Base-by-base conservation (phyloP, 805 yeast genomes). In the Ogataea philodendri region DNA sequence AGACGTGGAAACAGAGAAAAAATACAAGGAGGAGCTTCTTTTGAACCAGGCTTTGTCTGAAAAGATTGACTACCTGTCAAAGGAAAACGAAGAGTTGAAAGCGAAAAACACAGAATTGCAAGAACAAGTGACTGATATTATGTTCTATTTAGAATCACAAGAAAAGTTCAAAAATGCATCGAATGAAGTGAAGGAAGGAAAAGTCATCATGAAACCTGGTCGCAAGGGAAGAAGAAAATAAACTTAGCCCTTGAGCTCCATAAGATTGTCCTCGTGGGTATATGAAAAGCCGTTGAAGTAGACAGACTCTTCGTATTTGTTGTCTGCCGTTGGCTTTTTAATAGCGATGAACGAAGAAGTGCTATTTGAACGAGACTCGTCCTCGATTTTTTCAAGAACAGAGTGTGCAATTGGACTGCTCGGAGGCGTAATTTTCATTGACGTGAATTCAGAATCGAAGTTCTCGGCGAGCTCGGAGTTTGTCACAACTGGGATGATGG, bases 391-490 rank as follows among this genome's bases (percentile, higher is more conserved):
- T 21, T 54, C 53, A 32, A 56, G 51, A n/a, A 56, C 40, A 2
- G 50, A 46, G 22, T 46, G 49, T 1, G 52, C 38, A 5, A 57
- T 49, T 13, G 65, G 65, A 0, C 62, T 57, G 22, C 61, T 50
- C 21, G 65, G 65, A 9, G 65, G 65, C 1, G 64, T 70, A 27
- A 79, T 66, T 23, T 70, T 69, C 81, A 84, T 71, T 7, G 70
- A 71, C 0, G 96, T 87, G 60, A 87, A 87, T 41, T 84, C 89
- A 7, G 70, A 60, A 44, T 85, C 86, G 54, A 87, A 87, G 52
- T 87, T 87, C 55, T 87, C 96, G 0, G 96, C 96, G 36, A 83
- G 55, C 29, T 69, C 79, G 15, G 94, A 90, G 52, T 86, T 79
- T 0, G 94, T 83, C 26, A 88, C 75, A 5, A 85, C 61, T 1